Conservation (phyloP, 208 protist species). For the Crithidia mellificae region DNA sequence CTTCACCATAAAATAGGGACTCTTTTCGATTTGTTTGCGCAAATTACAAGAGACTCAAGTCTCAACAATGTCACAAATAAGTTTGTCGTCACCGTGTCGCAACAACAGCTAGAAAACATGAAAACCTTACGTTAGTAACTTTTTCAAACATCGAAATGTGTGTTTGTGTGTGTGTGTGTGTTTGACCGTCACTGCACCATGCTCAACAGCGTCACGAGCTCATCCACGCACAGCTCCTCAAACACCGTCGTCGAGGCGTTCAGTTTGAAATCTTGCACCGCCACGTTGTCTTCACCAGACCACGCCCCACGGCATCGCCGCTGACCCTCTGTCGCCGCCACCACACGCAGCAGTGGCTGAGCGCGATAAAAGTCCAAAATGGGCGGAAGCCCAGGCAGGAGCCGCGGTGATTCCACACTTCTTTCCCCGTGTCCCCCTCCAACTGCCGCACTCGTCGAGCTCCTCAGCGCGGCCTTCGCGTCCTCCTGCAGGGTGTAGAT, state of each 20-base stretch:
- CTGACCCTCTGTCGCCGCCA: conserved; percentile 23
- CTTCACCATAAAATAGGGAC: too few species aligned
- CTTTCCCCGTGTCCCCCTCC: background rate
- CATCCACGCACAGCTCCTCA: conserved; percentile 39
- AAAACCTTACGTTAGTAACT: too few species aligned
- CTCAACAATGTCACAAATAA: too few species aligned
- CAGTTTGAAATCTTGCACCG: conserved; percentile 1
- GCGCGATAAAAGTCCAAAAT: conserved; percentile 39
- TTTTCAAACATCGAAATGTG: too few species aligned
- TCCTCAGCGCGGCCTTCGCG: background rate
- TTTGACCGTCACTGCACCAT: too few species aligned
- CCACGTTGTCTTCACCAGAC: conserved; percentile 6
- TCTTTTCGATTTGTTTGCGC: too few species aligned
- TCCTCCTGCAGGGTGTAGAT: conserved; percentile 8
- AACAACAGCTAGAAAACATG: too few species aligned
- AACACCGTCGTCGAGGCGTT: conserved; percentile 23
- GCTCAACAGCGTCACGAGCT: conserved; percentile 31
- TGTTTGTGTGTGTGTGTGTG: too few species aligned
- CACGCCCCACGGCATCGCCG: conserved; percentile 28
- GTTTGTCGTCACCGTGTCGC: too few species aligned
- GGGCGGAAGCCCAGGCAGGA: background rate
- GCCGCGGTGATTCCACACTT: background rate
- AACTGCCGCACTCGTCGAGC: background rate
- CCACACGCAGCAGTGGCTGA: conserved; percentile 29
- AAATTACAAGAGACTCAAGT: too few species aligned